These are phyloP conservation scores for Penicillium sp. DNA, from an alignment of 2,329 filamentous ascomycete genomes.

Conservation along the genomic window DNA sequence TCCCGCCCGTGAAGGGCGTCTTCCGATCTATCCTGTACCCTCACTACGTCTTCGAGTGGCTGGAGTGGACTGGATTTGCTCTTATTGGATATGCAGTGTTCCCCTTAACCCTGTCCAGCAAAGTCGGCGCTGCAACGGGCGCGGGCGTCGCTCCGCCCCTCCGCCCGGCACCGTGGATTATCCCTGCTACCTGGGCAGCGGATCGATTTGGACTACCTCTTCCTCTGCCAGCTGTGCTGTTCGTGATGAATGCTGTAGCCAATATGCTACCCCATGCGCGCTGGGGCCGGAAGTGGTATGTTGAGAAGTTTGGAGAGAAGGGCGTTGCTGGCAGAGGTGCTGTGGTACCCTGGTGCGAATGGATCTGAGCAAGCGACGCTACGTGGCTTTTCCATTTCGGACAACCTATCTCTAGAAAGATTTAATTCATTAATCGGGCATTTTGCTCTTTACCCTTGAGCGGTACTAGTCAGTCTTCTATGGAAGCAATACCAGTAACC, in stretches of 20 bases:
- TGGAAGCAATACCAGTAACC: not conserved
- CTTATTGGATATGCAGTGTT: slow-evolving; percentile 52
- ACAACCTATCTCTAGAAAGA: not conserved
- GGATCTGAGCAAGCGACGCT: slow-evolving; percentile 30
- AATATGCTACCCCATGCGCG: slow-evolving; percentile 88
- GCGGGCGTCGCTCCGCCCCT: slow-evolving; percentile 25
- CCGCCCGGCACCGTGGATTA: slow-evolving; percentile 39
- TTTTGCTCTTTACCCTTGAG: not conserved
- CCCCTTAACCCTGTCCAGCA: slow-evolving; percentile 19
- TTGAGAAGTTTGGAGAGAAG: slow-evolving; percentile 81
- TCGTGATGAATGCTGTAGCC: slow-evolving; percentile 83
- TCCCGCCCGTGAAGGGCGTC: slow-evolving; percentile 76
- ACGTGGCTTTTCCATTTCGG: not conserved
- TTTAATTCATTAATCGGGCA: not conserved
- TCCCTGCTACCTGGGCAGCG: slow-evolving; percentile 32
- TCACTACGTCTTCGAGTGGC: slow-evolving; percentile 95
- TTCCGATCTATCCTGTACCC: slow-evolving; percentile 84
- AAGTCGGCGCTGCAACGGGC: not conserved
- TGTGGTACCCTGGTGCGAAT: slow-evolving; percentile 61
- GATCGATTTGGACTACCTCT: slow-evolving; percentile 46
- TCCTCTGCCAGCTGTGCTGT: slow-evolving; percentile 73
- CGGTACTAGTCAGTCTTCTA: not conserved
- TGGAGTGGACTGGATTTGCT: slow-evolving; percentile 92
- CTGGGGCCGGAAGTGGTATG: slow-evolving; percentile 82
- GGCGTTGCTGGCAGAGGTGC: slow-evolving; percentile 75